Evolutionary conservation across 208 protist genomes (phyloP), one percentile per base, ranked within the genome.

Genomic region (Crithidia acanthocephali): DNA sequence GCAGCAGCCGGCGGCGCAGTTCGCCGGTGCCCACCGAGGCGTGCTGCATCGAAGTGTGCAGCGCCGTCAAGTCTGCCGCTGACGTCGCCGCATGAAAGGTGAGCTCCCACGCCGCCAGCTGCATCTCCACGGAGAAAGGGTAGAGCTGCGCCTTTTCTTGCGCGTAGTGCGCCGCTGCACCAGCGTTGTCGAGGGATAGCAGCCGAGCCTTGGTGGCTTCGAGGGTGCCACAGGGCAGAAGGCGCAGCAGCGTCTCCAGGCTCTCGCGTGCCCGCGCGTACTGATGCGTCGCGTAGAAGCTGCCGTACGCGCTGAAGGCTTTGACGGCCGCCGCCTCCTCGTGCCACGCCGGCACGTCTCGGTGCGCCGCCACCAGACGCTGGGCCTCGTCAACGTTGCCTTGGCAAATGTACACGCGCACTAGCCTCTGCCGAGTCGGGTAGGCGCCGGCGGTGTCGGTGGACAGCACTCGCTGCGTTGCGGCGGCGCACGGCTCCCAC

Each of bases 121-220:
- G 72, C 59, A 87, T 77, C 30, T 88, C 85, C 16, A 60, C 44
- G 13, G 79, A 90, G 53, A 59, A 66, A 3, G 68, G 56, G 59
- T 92, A 88, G 8, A 33, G 52, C 27, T 22, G 18, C 51, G 76
- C 60, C 22, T 47, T 68, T 16, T 76, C n/a, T 30, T 56, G 56
- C 1, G 68, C 82, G 63, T 86, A 79, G 2, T 57, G 32, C 47
- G 76, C 69, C 25, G 72, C 85, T 27, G 59, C 63, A 30, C 51
- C 56, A 22, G 71, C 76, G 40, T 74, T 83, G 40, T 82, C 76
- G 7, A 80, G 65, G 13, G 74, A 75, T 8, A 89, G 45, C 30
- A 91, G 74, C 44, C 84, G 80, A 50, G 86, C 85, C 52, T 85
- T 84, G 3, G 81, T 51, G 16, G 78, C 72, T 63, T 91, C 85